These are phyloP conservation scores for Trichothecium sympodiale DNA, from an alignment of 2,329 filamentous ascomycete genomes.

Conservation along the genomic window DNA sequence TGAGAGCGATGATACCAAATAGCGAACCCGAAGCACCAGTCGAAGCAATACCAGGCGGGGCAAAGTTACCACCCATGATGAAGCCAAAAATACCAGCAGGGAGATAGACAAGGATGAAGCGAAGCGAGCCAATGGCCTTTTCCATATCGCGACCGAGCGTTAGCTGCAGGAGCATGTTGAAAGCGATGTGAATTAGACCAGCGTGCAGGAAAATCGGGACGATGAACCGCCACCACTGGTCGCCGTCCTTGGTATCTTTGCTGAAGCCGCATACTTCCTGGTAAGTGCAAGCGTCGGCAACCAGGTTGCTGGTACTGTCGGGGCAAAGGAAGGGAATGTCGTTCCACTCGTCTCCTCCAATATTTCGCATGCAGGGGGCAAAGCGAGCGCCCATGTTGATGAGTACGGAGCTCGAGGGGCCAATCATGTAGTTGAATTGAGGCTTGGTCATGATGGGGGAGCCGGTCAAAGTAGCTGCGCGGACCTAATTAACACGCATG, in stretches of 20 bases:
- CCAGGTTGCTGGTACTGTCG: conserved; percentile 50
- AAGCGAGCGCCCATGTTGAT: conserved; percentile 97
- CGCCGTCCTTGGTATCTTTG: conserved; percentile 24
- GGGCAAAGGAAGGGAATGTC: conserved; percentile 66
- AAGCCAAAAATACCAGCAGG: conserved; percentile 91
- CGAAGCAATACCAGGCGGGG: conserved; percentile 68
- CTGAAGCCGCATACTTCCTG: conserved; percentile 75
- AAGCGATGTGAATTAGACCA: conserved; percentile 86
- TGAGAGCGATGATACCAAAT: conserved; percentile 85
- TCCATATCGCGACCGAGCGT: conserved; percentile 91
- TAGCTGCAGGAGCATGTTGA: conserved; percentile 87
- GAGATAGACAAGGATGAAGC: conserved; percentile 85
- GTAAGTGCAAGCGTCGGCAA: conserved; percentile 53
- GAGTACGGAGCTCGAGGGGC: conserved; percentile 77
- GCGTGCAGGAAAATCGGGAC: conserved; percentile 91
- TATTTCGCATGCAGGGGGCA: conserved; percentile 87
- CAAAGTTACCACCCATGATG: conserved; percentile 89
- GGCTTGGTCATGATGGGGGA: conserved; percentile 71
- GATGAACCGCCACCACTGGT: conserved; percentile 95
- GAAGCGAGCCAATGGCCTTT: conserved; percentile 72
- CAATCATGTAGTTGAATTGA: conserved; percentile 93
- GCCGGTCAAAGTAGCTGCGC: conserved; percentile 60
- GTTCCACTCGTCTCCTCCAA: conserved; percentile 25
- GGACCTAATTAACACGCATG: background rate
- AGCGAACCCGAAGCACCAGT: conserved; percentile 83